Evolutionary conservation across 2,329 filamentous ascomycete genomes (phyloP).

Genomic region (Cladobotryum protrusum): DNA sequence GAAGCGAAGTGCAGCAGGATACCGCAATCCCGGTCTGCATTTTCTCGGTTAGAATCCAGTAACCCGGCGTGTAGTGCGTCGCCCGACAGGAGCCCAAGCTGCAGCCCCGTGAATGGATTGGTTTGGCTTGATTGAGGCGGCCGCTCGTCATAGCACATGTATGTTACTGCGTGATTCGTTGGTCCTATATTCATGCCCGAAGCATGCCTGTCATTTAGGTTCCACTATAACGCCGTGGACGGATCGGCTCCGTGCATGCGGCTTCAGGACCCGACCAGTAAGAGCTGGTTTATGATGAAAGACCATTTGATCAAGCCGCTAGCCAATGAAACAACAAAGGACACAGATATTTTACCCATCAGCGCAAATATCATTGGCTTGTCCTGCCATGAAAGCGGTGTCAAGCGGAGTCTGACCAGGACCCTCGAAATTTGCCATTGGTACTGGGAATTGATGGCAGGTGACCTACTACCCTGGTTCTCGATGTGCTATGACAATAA

Average conservation of each 20-base stretch:
- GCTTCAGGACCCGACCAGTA: slow-evolving; percentile 4
- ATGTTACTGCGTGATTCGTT: no score
- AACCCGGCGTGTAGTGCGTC: slow-evolving; percentile 1
- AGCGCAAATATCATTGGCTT: slow-evolving; percentile 5
- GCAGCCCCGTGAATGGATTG: slow-evolving; percentile 20
- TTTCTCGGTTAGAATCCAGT: no score
- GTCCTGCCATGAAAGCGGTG: slow-evolving; percentile 5
- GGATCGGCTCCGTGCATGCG: slow-evolving; percentile 10
- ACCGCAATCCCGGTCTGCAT: no score
- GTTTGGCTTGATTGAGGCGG: background rate
- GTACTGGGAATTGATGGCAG: background rate
- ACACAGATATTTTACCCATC: background rate
- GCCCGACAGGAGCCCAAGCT: slow-evolving; percentile 16
- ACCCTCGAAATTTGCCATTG: slow-evolving; percentile 4
- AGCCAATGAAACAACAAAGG: background rate
- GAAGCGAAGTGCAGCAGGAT: no score
- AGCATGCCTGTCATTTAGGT: slow-evolving; percentile 5
- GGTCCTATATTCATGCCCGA: slow-evolving; percentile 9
- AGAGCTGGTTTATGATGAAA: background rate
- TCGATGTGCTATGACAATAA: slow-evolving; percentile 6
- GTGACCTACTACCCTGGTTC: slow-evolving; percentile 3
- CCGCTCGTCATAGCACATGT: no score
- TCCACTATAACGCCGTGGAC: slow-evolving; percentile 8
- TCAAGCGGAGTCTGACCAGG: slow-evolving; percentile 7
- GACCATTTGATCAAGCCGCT: slow-evolving; percentile 1